Base-by-base conservation (phyloP, 345 rosid species). In the Salix udensis region DNA sequence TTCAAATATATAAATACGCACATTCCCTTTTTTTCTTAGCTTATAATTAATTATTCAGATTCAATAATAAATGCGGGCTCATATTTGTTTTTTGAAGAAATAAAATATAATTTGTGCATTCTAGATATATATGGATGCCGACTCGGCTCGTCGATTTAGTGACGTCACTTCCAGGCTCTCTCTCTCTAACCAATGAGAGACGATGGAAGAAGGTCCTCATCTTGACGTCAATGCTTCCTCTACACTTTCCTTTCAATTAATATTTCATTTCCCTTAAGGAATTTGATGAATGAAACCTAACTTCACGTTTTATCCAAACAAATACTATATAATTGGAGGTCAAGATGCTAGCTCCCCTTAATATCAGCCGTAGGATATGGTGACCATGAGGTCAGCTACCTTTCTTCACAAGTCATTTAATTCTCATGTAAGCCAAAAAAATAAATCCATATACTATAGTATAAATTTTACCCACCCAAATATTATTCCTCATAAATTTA, bases 331-430 rank as follows among this genome's bases (percentile, higher is more conserved):
- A 31, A 64, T 42, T 55, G 48, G 62, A 70, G 73, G 68, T 65
- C 58, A 68, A 39, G 11, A 71, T 31, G 11, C 4, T 42, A 11
- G 28, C 64, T 68, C 72, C 44, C 71, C 73, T 31, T 16, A 31
- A 28, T 66, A 42, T 61, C 65, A 61, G 85, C 84, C 84, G 65
- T 44, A 19, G 16, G 64, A 73, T 70, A 71, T 46, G 77, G 80
- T 14, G 31, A 21, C 78, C 30, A 69, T 84, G 81, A 78, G 77
- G 84, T 87, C 92, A 87, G 76, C 77, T 62, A 71, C 76, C 83
- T 78, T 78, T 76, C 61, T 70, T 78, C 86, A 70, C 52, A 81
- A 84, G 86, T 78, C 83, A 87, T 67, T 34, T 34, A 74, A 61
- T 44, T 23, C 0, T 8, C 48, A 58, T 58, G 28, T 10, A 9